Evolutionary conservation across 805 yeast genomes (phyloP).

Genomic region (Starmerella riodocensis): DNA sequence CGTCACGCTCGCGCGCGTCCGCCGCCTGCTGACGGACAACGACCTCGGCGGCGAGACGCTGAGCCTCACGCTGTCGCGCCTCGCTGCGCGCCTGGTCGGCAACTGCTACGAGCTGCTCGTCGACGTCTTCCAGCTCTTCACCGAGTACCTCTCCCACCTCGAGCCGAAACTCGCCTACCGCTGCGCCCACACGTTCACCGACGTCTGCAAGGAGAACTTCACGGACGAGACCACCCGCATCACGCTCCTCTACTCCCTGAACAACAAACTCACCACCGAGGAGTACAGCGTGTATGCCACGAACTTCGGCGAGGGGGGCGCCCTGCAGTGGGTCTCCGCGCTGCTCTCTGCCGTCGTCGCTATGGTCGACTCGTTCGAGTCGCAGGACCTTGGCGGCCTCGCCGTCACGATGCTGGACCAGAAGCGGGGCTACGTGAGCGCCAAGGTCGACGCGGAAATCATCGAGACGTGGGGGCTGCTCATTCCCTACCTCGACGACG

Average conservation of each 20-base stretch:
- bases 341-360: constrained; percentile 19
- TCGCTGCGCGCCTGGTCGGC: constrained; percentile 10
- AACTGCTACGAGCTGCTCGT: constrained; percentile 6
- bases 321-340: constrained; percentile 19
- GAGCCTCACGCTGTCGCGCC: constrained; percentile 8
- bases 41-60: background rate
- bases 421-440: constrained; percentile 22
- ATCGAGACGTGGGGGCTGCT: constrained; percentile 25
- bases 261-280: constrained; percentile 54
- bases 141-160: constrained; percentile 35
- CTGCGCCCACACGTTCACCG: constrained; percentile 47
- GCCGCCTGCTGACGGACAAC: constrained; percentile 17
- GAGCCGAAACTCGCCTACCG: constrained; percentile 35
- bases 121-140: constrained; percentile 26
- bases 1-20: constrained; percentile 35
- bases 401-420: constrained; percentile 63
- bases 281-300: constrained; percentile 22
- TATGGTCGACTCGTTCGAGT: constrained; percentile 25
- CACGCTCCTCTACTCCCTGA: constrained; percentile 69
- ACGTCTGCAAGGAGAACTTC: constrained; percentile 45
- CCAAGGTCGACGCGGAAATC: constrained; percentile 25
- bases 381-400: constrained; percentile 58
- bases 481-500: constrained; percentile 15
- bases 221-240: constrained; percentile 12
- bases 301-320: constrained; percentile 26